Conservation (phyloP, 1,139 yeast species). For the Debaryomyces nepalensis region DNA sequence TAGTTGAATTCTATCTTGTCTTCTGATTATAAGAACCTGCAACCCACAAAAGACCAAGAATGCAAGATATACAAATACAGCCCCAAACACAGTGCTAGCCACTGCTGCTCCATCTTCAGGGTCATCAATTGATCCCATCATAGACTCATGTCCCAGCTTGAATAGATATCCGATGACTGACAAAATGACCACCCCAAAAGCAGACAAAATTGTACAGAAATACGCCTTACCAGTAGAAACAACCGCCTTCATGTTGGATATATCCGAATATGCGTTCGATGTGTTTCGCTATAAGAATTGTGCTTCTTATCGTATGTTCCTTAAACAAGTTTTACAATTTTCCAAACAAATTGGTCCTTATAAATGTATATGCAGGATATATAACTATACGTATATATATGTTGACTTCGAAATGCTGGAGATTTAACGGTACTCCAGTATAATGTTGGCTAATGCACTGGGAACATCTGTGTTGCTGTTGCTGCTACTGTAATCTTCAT, state of each 20-base stretch:
- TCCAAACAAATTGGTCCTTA: constrained; percentile 3
- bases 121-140: constrained; percentile 89
- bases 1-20: constrained; percentile 61
- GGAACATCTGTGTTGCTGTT: constrained; percentile 16
- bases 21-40: constrained; percentile 68
- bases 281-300: background rate
- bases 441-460: background rate
- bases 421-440: background rate
- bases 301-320: constrained; percentile 4
- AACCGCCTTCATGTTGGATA: constrained; percentile 35
- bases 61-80: constrained; percentile 79
- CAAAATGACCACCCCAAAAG: constrained; percentile 86
- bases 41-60: constrained; percentile 90
- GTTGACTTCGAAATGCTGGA: background rate
- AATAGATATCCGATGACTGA: constrained; percentile 84
- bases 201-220: constrained; percentile 91
- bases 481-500: constrained; percentile 25
- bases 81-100: constrained; percentile 86
- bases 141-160: constrained; percentile 79
- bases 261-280: background rate
- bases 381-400: background rate
- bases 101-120: constrained; percentile 95
- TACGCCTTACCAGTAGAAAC: constrained; percentile 78
- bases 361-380: constrained; percentile 8
- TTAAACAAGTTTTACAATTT: constrained; percentile 5